A percentile compares a stretch with the other conserved stretches of the same genome.
These are phyloP conservation scores for Dactylellina sp. DNA, from an alignment of 2,329 filamentous ascomycete species.

Conservation along the genomic window DNA sequence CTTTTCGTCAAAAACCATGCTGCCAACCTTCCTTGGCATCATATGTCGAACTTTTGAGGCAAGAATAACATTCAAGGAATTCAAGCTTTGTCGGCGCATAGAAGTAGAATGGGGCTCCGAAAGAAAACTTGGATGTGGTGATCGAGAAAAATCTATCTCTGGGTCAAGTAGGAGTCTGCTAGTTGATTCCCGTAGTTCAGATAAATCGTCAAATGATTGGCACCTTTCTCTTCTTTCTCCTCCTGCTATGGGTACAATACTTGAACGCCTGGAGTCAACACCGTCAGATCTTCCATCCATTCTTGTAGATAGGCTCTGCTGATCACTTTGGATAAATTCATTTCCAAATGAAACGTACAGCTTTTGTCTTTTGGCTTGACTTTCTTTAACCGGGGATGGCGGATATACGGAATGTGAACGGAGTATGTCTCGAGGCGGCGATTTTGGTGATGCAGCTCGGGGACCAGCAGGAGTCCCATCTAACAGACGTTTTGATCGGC, in stretches of 20 bases:
- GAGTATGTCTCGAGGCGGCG: constrained; percentile 8
- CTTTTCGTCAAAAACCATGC: constrained; percentile 52
- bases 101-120: constrained; percentile 35
- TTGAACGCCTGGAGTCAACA: constrained; percentile 8
- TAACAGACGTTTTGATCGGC: constrained; percentile 34
- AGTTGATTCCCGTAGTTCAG: constrained; percentile 22
- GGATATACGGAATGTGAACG: constrained; percentile 30
- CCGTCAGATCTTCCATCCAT: constrained; percentile 2
- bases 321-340: not conserved
- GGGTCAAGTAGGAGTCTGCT: constrained; percentile 38
- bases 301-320: not conserved
- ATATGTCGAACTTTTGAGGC: constrained; percentile 51
- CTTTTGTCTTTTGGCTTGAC: constrained; percentile 43
- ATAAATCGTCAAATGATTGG: not conserved
- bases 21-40: constrained; percentile 51
- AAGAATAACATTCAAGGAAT: constrained; percentile 50
- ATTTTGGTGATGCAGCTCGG: constrained; percentile 6
- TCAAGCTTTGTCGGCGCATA: constrained; percentile 25
- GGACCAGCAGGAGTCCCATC: constrained; percentile 35
- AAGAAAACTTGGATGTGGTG: constrained; percentile 38
- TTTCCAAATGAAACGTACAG: constrained; percentile 20
- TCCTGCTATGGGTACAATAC: not conserved
- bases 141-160: constrained; percentile 46
- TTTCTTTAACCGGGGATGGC: constrained; percentile 46
- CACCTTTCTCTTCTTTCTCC: not conserved